Percentiles rank a stretch among this genome's conserved stretches.
Conservation (phyloP, 306 rosid genomes). For the Calophaca sinica region DNA sequence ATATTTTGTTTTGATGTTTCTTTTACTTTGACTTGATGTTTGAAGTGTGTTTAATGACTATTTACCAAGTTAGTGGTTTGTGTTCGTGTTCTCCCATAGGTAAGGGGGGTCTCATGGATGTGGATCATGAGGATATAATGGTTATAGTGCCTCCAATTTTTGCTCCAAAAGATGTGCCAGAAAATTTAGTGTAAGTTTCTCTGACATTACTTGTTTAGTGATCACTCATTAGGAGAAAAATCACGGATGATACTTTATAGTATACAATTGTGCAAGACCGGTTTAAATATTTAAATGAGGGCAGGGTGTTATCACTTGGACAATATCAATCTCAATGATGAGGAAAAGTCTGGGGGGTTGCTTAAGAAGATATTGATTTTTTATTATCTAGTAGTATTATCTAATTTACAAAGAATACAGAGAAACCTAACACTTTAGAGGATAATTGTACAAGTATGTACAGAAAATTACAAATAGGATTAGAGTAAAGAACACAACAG, state of each 20-base stretch:
- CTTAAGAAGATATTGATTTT: too few species aligned
- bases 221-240: slow-evolving; percentile 15
- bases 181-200: slow-evolving; percentile 77
- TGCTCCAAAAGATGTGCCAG: slow-evolving; percentile 81
- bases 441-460: not conserved
- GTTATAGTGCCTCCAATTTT: slow-evolving; percentile 78
- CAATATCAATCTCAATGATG: too few species aligned
- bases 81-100: slow-evolving; percentile 51
- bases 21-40: slow-evolving; percentile 31
- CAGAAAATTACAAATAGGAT: too few species aligned
- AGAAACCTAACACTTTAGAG: too few species aligned
- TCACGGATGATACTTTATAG: not conserved
- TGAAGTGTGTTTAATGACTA: slow-evolving; percentile 13
- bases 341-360: too few species aligned
- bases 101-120: slow-evolving; percentile 63
- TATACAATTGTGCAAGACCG: too few species aligned
- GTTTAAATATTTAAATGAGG: too few species aligned
- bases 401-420: too few species aligned
- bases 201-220: slow-evolving; percentile 35
- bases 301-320: too few species aligned
- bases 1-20: slow-evolving; percentile 41
- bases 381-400: too few species aligned
- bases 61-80: slow-evolving; percentile 15
- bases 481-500: too few species aligned
- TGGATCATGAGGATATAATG: slow-evolving; percentile 83